These are phyloP conservation scores for Brassica hybrid DNA, from an alignment of 441 rosid genomes.

Conservation along the genomic window DNA sequence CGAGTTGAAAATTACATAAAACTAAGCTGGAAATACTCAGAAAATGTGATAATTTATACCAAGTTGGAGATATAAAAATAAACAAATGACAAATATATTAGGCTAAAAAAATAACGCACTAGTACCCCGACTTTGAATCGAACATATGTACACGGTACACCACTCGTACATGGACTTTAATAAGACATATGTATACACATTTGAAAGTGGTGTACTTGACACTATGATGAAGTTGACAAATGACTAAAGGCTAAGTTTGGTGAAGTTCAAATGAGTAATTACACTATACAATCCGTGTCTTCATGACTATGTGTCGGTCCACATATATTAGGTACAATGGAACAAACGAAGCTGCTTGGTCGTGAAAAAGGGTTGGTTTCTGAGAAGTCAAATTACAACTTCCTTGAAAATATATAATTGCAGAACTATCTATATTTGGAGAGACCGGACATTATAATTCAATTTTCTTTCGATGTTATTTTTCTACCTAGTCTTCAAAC, in stretches of 20 bases:
- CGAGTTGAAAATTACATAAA: neutral
- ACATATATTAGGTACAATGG: slow-evolving; percentile 41
- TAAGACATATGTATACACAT: neutral
- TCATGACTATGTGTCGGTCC: slow-evolving; percentile 40
- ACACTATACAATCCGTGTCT: slow-evolving; percentile 23
- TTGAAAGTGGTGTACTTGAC: slow-evolving; percentile 37
- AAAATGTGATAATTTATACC: neutral
- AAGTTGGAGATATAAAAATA: slow-evolving; percentile 3
- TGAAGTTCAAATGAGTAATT: slow-evolving; percentile 37
- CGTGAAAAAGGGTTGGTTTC: slow-evolving; percentile 21
- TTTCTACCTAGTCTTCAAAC: neutral
- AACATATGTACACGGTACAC: slow-evolving; percentile 17
- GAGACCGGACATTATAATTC: slow-evolving; percentile 26
- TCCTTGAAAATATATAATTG: slow-evolving; percentile 1
- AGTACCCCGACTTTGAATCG: slow-evolving; percentile 28
- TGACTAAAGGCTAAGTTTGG: slow-evolving; percentile 39
- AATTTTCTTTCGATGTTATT: neutral
- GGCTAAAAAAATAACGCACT: slow-evolving; percentile 16
- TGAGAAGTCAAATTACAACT: slow-evolving; percentile 37
- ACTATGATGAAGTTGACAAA: slow-evolving; percentile 39
- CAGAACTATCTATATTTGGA: slow-evolving; percentile 23
- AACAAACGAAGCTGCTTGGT: slow-evolving; percentile 47
- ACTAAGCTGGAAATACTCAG: neutral
- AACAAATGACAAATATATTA: neutral
- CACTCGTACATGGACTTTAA: slow-evolving; percentile 34